Conservation (phyloP, 2,329 filamentous ascomycete species). For the Sarocladium kiliense region DNA sequence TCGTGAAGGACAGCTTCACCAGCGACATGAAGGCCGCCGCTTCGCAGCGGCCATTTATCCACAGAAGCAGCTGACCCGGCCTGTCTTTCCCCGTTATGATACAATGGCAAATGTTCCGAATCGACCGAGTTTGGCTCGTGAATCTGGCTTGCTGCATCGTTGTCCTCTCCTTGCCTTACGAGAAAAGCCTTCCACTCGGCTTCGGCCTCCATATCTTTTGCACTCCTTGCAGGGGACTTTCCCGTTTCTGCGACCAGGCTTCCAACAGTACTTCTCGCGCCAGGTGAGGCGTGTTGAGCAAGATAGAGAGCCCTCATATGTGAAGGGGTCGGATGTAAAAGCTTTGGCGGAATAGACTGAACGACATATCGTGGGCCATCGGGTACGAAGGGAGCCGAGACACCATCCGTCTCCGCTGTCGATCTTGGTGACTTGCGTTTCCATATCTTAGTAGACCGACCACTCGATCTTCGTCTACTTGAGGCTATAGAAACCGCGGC, state of each 20-base stretch:
- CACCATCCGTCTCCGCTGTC: no score
- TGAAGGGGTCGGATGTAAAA: constrained; percentile 20
- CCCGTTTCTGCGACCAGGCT: constrained; percentile 9
- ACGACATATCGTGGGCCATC: constrained; percentile 15
- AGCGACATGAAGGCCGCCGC: no score
- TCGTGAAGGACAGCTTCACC: no score
- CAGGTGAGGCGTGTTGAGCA: background rate
- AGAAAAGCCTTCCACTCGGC: background rate
- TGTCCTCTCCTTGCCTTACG: no score
- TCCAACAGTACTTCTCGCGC: background rate
- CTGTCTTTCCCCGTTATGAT: background rate
- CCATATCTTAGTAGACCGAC: background rate
- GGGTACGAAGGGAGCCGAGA: background rate
- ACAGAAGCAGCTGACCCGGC: no score
- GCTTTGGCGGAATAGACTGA: constrained; percentile 12
- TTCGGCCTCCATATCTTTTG: background rate
- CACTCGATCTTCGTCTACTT: background rate
- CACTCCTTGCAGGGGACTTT: background rate
- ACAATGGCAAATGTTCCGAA: no score
- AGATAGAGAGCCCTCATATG: constrained; percentile 7
- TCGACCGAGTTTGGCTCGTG: no score
- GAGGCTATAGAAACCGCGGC: background rate
- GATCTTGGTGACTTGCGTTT: background rate
- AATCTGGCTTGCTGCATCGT: no score
- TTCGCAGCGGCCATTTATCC: no score